Conservation (phyloP, 2,329 filamentous ascomycete genomes). For the Harringtonia aguacate region DNA sequence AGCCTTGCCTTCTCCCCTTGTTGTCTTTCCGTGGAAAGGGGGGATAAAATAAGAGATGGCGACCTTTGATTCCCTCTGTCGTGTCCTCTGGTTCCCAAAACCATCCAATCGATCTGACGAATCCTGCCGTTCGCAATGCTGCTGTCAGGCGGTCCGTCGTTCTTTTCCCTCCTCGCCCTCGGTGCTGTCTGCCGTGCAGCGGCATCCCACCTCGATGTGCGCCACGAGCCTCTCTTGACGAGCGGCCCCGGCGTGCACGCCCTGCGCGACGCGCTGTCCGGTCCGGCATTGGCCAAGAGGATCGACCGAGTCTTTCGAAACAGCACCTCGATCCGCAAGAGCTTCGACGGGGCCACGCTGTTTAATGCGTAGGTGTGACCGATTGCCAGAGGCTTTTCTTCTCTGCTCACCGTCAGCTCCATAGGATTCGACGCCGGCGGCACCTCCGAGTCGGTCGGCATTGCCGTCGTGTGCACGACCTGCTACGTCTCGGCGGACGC, state of each 20-base stretch:
- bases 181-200: no score
- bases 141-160: no score
- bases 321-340: conserved; percentile 7
- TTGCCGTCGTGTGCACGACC: conserved; percentile 3
- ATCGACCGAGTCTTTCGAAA: conserved; percentile 2
- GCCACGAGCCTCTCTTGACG: no score
- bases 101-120: no score
- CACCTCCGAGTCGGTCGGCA: neutral
- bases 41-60: no score
- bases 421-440: neutral
- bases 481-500: conserved; percentile 7
- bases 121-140: no score
- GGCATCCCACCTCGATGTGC: no score
- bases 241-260: conserved; percentile 13
- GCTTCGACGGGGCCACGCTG: conserved; percentile 3
- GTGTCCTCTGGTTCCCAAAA: no score
- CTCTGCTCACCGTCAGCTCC: neutral
- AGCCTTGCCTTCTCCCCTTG: no score
- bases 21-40: no score
- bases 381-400: neutral
- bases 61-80: no score
- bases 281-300: neutral
- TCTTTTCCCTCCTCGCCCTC: no score
- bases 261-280: conserved; percentile 20
- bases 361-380: conserved; percentile 3